Evolutionary conservation across 2,329 filamentous ascomycete species (phyloP).

Genomic region (Colletotrichum sp.): DNA sequence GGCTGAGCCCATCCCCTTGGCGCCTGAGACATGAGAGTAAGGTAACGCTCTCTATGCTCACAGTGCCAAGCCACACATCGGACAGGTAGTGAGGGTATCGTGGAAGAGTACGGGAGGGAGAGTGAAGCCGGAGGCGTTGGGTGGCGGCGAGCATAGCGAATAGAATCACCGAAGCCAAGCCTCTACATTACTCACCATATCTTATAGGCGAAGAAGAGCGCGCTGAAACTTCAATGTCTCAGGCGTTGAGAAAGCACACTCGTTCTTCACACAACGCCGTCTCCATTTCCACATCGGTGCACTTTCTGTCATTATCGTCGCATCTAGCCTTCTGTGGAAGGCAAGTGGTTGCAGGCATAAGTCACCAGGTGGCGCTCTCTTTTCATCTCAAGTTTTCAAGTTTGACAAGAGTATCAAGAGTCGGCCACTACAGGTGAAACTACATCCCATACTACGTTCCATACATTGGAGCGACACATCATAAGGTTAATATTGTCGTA

Average conservation of each 20-base stretch:
- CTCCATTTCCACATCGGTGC: neutral
- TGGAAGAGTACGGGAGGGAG: neutral
- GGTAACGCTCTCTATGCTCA: neutral
- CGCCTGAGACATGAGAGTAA: neutral
- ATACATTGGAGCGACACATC: neutral
- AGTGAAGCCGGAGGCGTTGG: neutral
- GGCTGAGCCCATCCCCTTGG: neutral
- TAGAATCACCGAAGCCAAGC: neutral
- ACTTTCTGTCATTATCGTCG: neutral
- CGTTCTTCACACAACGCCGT: neutral
- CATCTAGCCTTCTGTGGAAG: neutral
- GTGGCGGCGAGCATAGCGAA: neutral
- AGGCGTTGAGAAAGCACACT: rapidly evolving
- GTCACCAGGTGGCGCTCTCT: neutral
- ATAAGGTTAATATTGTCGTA: neutral
- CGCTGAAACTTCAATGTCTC: neutral
- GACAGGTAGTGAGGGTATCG: neutral
- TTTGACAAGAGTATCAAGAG: neutral
- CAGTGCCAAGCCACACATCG: neutral
- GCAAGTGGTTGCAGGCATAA: neutral
- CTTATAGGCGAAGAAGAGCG: neutral
- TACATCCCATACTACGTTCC: neutral
- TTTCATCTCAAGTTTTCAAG: neutral
- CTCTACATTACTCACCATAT: neutral
- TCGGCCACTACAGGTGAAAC: neutral